Evolutionary conservation across 1,284 basidiomycete genomes (phyloP).

Genomic region (Cryptococcus jaspeensis): DNA sequence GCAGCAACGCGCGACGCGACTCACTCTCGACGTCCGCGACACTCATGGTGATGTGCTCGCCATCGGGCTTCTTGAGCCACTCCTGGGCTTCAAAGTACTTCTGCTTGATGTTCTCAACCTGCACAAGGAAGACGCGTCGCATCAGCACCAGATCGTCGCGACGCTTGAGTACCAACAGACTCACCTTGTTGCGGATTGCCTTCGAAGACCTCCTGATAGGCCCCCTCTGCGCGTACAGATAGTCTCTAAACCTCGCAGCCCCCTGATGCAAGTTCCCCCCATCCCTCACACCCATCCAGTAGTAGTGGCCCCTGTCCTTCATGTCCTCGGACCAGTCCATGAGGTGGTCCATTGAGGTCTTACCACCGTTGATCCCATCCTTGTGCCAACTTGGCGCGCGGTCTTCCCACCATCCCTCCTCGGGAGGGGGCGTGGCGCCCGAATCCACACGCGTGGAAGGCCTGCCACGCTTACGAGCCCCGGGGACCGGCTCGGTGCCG

Average conservation of each 20-base stretch:
- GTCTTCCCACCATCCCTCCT: constrained; percentile 2
- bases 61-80: constrained; percentile 1
- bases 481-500: neutral
- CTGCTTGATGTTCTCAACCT: constrained; percentile 2
- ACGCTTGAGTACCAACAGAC: neutral
- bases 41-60: neutral
- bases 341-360: constrained; percentile 1
- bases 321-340: constrained; percentile 5
- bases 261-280: constrained; percentile 5
- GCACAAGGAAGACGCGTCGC: neutral
- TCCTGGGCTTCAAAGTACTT: constrained; percentile 5
- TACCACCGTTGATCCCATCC: constrained; percentile 1
- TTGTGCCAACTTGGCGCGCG: constrained; percentile 4
- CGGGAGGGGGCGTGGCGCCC: neutral
- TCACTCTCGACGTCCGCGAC: constrained; percentile 3
- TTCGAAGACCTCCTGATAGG: constrained; percentile 2
- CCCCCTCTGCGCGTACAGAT: constrained; percentile 1
- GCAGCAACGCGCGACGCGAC: no score
- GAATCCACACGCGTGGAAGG: constrained; percentile 1
- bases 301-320: constrained; percentile 4
- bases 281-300: constrained; percentile 5
- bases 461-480: neutral
- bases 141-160: neutral
- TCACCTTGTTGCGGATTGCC: constrained; percentile 1
- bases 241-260: constrained; percentile 1